phyloP scores from a whole-genome alignment of 345 rosid genomes.

The Eucalyptus sp. region DNA sequence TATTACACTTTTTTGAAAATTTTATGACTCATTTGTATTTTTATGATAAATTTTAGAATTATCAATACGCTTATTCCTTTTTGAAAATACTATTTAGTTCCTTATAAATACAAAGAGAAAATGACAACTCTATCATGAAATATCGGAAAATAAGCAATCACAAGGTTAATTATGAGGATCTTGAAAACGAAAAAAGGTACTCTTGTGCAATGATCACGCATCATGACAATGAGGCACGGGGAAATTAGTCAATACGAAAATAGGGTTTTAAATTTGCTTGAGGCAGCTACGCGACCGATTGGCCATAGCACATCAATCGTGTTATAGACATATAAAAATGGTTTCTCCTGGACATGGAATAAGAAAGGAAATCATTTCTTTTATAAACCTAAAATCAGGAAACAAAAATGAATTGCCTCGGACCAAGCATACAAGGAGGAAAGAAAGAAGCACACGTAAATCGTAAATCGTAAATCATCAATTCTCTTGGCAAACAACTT shows the following conservation, averaged over 20 bases:
- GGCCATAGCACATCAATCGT: neutral
- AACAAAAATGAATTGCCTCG: too few species aligned
- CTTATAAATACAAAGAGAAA: too few species aligned
- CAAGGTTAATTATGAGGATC: neutral
- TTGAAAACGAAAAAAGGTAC: neutral
- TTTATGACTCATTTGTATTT: too few species aligned
- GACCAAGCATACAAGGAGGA: too few species aligned
- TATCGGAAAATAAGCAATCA: neutral
- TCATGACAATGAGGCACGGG: neutral
- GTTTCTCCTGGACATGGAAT: neutral
- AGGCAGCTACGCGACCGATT: neutral
- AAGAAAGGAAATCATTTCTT: neutral
- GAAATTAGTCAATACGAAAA: neutral
- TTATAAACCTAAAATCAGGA: too few species aligned
- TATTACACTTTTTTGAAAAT: too few species aligned
- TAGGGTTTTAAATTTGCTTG: neutral
- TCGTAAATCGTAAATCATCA: too few species aligned
- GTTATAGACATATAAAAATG: neutral
- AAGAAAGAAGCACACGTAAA: too few species aligned
- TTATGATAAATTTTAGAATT: too few species aligned
- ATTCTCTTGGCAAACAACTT: too few species aligned
- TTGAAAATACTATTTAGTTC: too few species aligned
- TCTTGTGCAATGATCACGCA: neutral
- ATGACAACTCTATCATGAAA: neutral
- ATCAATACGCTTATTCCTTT: too few species aligned